These are phyloP conservation scores for Psilocybe mexicana DNA, from an alignment of 1,284 basidiomycete species.

Conservation along the genomic window DNA sequence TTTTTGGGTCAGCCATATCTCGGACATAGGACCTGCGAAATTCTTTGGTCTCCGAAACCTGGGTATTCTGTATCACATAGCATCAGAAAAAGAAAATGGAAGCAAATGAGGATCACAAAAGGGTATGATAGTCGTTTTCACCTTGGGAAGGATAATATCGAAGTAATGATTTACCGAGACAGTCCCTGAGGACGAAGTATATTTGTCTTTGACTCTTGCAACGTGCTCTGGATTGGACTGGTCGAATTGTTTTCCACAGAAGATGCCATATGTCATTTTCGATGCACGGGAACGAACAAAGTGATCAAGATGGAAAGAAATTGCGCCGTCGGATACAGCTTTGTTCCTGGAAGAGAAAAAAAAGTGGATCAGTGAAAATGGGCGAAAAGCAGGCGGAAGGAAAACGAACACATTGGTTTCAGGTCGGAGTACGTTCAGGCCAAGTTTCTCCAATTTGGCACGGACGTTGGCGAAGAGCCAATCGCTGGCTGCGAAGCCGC, in stretches of 20 bases:
- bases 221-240: neutral
- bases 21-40: too few relatives aligned
- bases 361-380: neutral
- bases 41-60: too few relatives aligned
- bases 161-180: neutral
- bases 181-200: neutral
- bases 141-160: neutral
- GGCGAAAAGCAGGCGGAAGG: neutral
- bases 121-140: too few relatives aligned
- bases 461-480: conserved; percentile 42
- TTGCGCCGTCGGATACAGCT: conserved; percentile 52
- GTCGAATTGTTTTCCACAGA: conserved; percentile 17
- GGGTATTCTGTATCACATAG: too few relatives aligned
- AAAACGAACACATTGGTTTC: conserved; percentile 40
- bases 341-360: conserved; percentile 44
- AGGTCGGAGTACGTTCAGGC: conserved; percentile 38
- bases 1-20: too few relatives aligned
- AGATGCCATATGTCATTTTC: conserved; percentile 43
- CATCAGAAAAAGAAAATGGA: too few relatives aligned
- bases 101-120: too few relatives aligned
- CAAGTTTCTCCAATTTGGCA: conserved; percentile 23
- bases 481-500: conserved; percentile 49
- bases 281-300: conserved; percentile 48
- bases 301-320: conserved; percentile 52
- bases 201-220: neutral